phyloP scores from a whole-genome alignment of 2,329 filamentous ascomycete genomes.

The Xylaria sp. region DNA sequence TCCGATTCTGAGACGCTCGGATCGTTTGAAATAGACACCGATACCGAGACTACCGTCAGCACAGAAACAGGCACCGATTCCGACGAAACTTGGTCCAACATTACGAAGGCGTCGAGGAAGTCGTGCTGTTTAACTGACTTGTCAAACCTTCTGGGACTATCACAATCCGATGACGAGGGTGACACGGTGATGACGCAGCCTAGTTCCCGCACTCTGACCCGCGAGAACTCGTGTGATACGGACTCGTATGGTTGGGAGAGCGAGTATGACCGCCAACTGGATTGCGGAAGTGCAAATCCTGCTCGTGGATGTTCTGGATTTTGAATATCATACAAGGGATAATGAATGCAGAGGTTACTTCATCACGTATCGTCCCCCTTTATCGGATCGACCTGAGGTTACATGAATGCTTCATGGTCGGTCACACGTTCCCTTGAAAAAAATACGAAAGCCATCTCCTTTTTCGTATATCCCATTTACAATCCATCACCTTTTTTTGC shows the following conservation, averaged over 20 bases:
- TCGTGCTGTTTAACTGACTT: constrained; percentile 51
- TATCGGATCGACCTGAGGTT: not conserved
- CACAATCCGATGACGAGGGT: constrained; percentile 47
- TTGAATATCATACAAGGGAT: constrained; percentile 43
- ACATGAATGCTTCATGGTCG: not conserved
- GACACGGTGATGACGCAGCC: constrained; percentile 43
- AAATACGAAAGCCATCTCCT: not conserved
- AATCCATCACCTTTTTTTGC: not conserved
- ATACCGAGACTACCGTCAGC: constrained; percentile 42
- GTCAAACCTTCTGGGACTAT: constrained; percentile 54
- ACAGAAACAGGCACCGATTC: constrained; percentile 34
- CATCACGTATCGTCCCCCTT: not conserved
- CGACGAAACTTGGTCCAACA: constrained; percentile 30
- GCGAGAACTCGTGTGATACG: constrained; percentile 44
- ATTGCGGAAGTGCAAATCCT: constrained; percentile 39
- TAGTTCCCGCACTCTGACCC: constrained; percentile 46
- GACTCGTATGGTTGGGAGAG: constrained; percentile 67
- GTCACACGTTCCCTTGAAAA: not conserved
- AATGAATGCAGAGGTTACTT: constrained; percentile 4
- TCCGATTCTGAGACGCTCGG: constrained; percentile 38
- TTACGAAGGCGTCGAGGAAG: constrained; percentile 38
- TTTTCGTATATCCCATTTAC: constrained; percentile 15
- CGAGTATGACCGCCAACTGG: constrained; percentile 53
- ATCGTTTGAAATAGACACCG: constrained; percentile 43
- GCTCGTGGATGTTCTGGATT: constrained; percentile 7